Evolutionary conservation across 306 rosid species (phyloP).

Genomic region (Trifolium dubium): DNA sequence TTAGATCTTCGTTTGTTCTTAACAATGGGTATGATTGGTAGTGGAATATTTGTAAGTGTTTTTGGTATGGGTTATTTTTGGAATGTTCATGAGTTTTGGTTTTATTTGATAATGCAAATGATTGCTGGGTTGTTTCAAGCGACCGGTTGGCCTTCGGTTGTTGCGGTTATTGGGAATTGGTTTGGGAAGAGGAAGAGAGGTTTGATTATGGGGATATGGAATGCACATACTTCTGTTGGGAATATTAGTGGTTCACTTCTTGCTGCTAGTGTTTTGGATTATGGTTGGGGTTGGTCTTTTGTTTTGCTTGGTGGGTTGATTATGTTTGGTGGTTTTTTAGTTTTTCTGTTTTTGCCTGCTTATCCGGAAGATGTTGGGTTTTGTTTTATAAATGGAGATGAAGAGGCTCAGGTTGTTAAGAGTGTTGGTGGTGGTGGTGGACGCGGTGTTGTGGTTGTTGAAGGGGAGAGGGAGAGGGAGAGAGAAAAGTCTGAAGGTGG

Average conservation of each 20-base stretch:
- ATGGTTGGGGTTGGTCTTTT: conserved; percentile 93
- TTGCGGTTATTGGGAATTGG: conserved; percentile 89
- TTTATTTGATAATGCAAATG: conserved; percentile 70
- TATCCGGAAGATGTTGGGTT: conserved; percentile 75
- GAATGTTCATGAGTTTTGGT: conserved; percentile 70
- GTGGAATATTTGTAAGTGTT: conserved; percentile 66
- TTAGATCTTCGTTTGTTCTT: conserved; percentile 71
- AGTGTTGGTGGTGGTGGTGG: conserved; percentile 9
- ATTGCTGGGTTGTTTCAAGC: conserved; percentile 81
- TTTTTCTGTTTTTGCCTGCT: conserved; percentile 66
- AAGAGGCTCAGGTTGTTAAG: conserved; percentile 49
- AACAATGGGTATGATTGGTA: conserved; percentile 71
- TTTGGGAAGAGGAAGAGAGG: conserved; percentile 84
- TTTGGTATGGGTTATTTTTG: conserved; percentile 82
- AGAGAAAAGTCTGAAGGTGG: conserved; percentile 38
- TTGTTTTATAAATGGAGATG: conserved; percentile 38
- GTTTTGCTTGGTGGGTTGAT: conserved; percentile 60
- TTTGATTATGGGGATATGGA: conserved; percentile 86
- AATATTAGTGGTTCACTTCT: conserved; percentile 78
- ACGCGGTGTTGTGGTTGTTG: conserved; percentile 1
- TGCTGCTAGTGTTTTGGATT: conserved; percentile 77
- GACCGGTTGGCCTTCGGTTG: conserved; percentile 91
- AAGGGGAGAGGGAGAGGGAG: conserved; percentile 25
- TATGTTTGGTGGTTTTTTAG: conserved; percentile 62
- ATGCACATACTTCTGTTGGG: conserved; percentile 85